Conservation (phyloP, 1,284 basidiomycete species). For the Puccinia horiana region DNA sequence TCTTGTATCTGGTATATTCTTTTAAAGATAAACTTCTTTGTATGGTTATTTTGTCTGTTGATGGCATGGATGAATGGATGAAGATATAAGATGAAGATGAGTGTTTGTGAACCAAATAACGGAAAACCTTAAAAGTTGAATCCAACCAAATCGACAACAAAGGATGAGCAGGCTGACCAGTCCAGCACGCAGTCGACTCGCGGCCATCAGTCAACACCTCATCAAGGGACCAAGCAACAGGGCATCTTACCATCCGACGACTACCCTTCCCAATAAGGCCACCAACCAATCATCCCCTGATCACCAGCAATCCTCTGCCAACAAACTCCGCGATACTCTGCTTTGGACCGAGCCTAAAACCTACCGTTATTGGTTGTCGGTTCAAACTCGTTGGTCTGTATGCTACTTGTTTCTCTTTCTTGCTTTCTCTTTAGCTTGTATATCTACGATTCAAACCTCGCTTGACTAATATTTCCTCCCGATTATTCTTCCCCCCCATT, state of each 20-base stretch:
- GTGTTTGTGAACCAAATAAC: no score
- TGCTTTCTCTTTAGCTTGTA: neutral
- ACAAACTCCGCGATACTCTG: neutral
- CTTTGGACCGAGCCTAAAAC: neutral
- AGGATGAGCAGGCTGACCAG: neutral
- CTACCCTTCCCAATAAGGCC: neutral
- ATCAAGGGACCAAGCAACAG: neutral
- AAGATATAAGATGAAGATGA: neutral
- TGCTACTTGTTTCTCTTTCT: neutral
- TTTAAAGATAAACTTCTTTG: neutral
- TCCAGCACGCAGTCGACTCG: neutral
- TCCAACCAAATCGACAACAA: no score
- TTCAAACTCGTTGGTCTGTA: constrained; percentile 43
- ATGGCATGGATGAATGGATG: neutral
- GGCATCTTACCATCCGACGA: neutral
- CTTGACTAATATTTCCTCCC: no score
- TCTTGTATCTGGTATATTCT: no score
- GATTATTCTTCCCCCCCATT: neutral
- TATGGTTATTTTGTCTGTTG: neutral
- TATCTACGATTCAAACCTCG: neutral
- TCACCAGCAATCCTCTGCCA: neutral
- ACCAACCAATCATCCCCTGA: neutral
- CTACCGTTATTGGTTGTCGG: constrained; percentile 40
- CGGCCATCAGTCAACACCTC: neutral
- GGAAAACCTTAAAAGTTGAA: no score